Evolutionary conservation across 805 yeast species (phyloP), one percentile per base, ranked within the genome.

Genomic region (Zygosaccharomyces siamensis): DNA sequence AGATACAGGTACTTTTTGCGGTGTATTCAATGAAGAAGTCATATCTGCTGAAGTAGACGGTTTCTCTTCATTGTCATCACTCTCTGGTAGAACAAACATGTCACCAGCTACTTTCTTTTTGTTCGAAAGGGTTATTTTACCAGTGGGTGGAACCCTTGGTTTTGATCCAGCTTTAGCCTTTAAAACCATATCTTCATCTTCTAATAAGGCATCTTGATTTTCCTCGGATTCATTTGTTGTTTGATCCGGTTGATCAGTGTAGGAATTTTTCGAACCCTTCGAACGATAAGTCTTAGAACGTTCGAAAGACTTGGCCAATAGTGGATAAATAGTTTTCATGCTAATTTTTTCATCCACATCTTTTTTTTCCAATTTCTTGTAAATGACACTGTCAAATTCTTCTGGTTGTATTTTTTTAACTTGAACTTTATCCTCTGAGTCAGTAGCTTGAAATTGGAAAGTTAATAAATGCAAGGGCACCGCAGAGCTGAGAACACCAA

Each of bases 131-230:
- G 85, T 68, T 32, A 90, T 86, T 66, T 85, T 89, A 32, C 97
- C 97, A 27, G 88, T 86, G 5, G 97, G 96, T 10, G 97, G 96
- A 44, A 93, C 71, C 59, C 89, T 83, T 1, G 96, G 84, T 55
- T 90, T 75, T 26, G 76, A 75, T 52, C 83, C 82, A 12, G 63
- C 58, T 48, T 90, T 75, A 56, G 82, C 86, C 60, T 87, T 89
- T 48, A 83, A 80, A 0, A 96, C 89, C 56, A 88, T 73, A 48
- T 86, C 90, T 14, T 87, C 96, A 59, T 90, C 97, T 61, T 89
- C 97, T 43, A 85, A 68, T 10, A 86, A 64, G 3, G 70, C 67
- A n/a, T 81, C 73, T n/a, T 76, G 53, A 20, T 57, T 55, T 3
- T 51, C 57, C 7, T 57, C 60, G 1, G 58, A 54, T 11, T 48